Conservation (phyloP, 495 filamentous ascomycete genomes). For the Podospora tetraspora region DNA sequence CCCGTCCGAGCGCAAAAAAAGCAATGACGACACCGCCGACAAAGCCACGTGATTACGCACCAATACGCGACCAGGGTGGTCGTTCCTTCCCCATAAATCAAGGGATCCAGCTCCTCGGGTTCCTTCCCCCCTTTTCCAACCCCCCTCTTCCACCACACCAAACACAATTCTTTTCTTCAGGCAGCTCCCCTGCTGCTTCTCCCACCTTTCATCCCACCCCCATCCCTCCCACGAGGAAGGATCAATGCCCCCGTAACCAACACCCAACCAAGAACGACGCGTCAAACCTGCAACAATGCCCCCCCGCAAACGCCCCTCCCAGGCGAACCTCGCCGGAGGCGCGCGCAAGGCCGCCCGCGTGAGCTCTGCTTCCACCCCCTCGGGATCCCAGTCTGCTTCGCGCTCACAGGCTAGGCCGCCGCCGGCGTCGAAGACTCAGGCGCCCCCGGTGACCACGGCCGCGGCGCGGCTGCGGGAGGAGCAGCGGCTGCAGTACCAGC, state of each 20-base stretch:
- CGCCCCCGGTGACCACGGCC: too few relatives aligned
- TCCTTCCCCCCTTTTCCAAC: neutral
- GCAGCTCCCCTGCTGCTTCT: neutral
- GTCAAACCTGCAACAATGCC: neutral
- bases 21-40: neutral
- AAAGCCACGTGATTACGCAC: conserved; percentile 5
- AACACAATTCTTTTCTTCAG: neutral
- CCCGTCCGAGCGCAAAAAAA: neutral
- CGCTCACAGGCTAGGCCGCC: too few relatives aligned
- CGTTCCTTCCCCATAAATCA: neutral
- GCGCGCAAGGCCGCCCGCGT: neutral
- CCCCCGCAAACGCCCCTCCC: neutral
- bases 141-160: neutral
- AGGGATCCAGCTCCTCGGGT: neutral
- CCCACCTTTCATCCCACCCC: neutral
- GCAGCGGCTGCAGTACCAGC: too few relatives aligned
- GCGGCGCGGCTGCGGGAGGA: neutral
- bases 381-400: too few relatives aligned
- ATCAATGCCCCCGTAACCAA: neutral
- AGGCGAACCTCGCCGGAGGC: neutral
- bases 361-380: neutral
- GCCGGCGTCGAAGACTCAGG: too few relatives aligned
- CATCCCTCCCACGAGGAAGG: neutral
- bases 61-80: neutral
- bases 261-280: neutral